A percentile compares a stretch with the other conserved stretches of the same genome.
phyloP scores from a whole-genome alignment of 177 flowering plant genomes.

The Vitis hybrid region DNA sequence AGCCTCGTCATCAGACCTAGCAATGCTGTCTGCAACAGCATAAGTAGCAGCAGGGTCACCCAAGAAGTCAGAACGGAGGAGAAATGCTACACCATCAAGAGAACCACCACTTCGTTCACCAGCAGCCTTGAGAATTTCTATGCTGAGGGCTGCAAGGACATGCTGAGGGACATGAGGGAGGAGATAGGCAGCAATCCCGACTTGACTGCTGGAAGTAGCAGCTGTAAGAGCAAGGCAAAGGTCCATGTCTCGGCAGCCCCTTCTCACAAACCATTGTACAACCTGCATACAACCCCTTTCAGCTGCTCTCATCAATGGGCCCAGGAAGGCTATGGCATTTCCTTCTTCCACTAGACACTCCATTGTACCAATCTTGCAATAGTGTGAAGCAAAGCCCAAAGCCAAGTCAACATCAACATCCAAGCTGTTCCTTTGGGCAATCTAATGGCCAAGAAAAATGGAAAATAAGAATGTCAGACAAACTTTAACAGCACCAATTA shows the following conservation, averaged over 20 bases:
- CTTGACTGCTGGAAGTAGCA: slow-evolving; percentile 89
- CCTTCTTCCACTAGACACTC: slow-evolving; percentile 95
- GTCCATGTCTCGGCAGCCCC: slow-evolving; percentile 94
- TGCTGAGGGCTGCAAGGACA: slow-evolving; percentile 85
- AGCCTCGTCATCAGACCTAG: slow-evolving; percentile 69
- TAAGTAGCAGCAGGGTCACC: slow-evolving; percentile 84
- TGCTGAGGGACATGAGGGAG: slow-evolving; percentile 90
- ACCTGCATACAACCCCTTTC: slow-evolving; percentile 93
- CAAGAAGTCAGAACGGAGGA: slow-evolving; percentile 74
- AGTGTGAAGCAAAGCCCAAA: slow-evolving; percentile 92
- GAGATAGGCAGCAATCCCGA: slow-evolving; percentile 72
- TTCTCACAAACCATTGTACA: slow-evolving; percentile 86
- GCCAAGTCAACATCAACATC: slow-evolving; percentile 96
- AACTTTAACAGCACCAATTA: not conserved
- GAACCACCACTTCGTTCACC: slow-evolving; percentile 92
- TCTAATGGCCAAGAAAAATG: slow-evolving; percentile 38
- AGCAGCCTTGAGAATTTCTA: slow-evolving; percentile 93
- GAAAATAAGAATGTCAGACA: not conserved
- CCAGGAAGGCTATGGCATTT: slow-evolving; percentile 79
- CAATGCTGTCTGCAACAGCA: slow-evolving; percentile 85
- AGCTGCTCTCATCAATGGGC: slow-evolving; percentile 92
- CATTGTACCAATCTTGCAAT: slow-evolving; percentile 89
- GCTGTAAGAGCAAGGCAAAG: slow-evolving; percentile 96
- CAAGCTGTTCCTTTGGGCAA: slow-evolving; percentile 94
- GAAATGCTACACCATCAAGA: slow-evolving; percentile 82